Evolutionary conservation across 768 basidiomycete species (phyloP).

Genomic region (Suillus cothurnatus): DNA sequence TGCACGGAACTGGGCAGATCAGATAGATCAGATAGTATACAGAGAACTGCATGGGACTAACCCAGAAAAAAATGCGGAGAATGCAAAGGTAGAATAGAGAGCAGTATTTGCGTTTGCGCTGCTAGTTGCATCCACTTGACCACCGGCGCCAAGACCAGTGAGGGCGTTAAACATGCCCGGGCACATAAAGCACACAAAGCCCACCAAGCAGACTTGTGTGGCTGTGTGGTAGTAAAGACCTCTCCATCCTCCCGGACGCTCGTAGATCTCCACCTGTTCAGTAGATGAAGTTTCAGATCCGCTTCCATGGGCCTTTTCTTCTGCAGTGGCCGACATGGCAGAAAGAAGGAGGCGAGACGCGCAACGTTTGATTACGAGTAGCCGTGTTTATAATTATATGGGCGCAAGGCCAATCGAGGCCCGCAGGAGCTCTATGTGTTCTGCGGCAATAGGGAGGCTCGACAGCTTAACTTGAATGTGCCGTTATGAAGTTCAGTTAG

Average conservation of each 20-base stretch:
- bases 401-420: neutral
- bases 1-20: conserved; percentile 60
- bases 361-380: neutral
- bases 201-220: conserved; percentile 54
- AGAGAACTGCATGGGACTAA: conserved; percentile 29
- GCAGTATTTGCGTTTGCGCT: conserved; percentile 72
- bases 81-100: conserved; percentile 65
- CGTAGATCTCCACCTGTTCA: conserved; percentile 33
- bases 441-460: neutral
- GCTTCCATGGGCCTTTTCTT: conserved; percentile 9
- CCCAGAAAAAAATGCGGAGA: conserved; percentile 72
- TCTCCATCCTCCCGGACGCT: conserved; percentile 52
- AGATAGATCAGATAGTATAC: neutral
- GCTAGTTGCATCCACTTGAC: conserved; percentile 65
- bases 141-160: conserved; percentile 79
- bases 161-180: conserved; percentile 79
- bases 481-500: neutral
- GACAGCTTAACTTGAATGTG: neutral
- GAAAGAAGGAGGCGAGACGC: neutral
- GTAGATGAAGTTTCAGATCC: conserved; percentile 4
- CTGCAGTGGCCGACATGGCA: conserved; percentile 6
- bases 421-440: neutral
- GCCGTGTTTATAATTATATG: conserved; percentile 2
- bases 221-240: conserved; percentile 60
- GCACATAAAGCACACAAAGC: conserved; percentile 64